Base-by-base conservation (phyloP, 352 stramenopile genomes). In the Phytophthora pisi region DNA sequence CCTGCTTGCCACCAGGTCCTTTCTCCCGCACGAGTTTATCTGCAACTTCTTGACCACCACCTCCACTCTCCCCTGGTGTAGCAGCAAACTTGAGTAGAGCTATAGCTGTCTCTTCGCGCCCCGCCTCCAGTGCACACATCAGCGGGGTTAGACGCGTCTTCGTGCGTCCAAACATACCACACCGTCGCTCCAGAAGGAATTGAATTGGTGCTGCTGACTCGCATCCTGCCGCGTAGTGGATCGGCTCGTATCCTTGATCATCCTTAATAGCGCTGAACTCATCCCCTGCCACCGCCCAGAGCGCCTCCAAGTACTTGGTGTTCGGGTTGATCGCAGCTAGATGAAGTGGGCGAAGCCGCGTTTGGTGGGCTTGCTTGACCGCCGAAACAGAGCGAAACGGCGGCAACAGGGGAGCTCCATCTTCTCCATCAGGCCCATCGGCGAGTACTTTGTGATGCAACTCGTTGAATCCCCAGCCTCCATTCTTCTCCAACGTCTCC, bases 261-360 rank as follows among this genome's bases (percentile, higher is more conserved):
- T 90, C 84, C 46, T 93, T 90, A 0, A 77, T 77, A 0, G 64
- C 71, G 9, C 72, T 70, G 34, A 69, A 85, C 30, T 90, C 82
- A 28, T 82, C 77, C 0, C 86, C 76, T 2, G 72, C 81, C 5
- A 72, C 70, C 5, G 84, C 80, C 82, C 82, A 92, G 11, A 95
- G 61, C 9, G 66, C 58, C 34, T 86, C 69, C 9, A 95, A 64
- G 51, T 91, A 88, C 61, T 81, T 87, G 0, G 62, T 78, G 36
- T 92, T 89, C 2, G 86, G 84, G 23, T 95, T 93, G 57, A 95
- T 91, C 1, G 79, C 78, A 8, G 86, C 84, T 15, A 95, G 57
- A 42, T 95, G 86, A 16, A 95, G 57, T 13, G 86, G 86, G 0
- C 82, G 82, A n/a, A 94, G 77, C 10, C 75, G 74, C 2, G 82